phyloP scores from a whole-genome alignment of 1,284 basidiomycete genomes.

The Tilletia indica region DNA sequence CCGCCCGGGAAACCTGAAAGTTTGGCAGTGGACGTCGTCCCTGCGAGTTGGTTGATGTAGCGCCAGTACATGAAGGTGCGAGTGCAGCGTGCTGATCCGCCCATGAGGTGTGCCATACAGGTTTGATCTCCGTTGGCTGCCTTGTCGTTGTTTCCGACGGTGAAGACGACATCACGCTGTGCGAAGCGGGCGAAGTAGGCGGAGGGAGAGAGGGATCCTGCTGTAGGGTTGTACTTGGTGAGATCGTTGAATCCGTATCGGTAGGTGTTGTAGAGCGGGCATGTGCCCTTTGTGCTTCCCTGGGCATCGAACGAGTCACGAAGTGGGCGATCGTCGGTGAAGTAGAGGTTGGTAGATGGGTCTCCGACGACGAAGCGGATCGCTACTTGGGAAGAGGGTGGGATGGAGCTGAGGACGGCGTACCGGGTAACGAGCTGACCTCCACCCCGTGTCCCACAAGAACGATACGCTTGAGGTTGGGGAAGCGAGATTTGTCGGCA shows the following conservation, averaged over 20 bases:
- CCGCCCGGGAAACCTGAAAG: neutral
- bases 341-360: conserved; percentile 45
- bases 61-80: conserved; percentile 52
- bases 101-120: conserved; percentile 52
- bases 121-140: conserved; percentile 42
- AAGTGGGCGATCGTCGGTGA: conserved; percentile 45
- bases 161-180: conserved; percentile 45
- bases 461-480: conserved; percentile 43
- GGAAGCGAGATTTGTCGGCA: conserved; percentile 34
- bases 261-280: conserved; percentile 49
- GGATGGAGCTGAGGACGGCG: conserved; percentile 41
- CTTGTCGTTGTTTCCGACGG: conserved; percentile 47
- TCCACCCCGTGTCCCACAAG: conserved; percentile 54
- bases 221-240: conserved; percentile 35
- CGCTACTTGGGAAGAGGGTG: neutral
- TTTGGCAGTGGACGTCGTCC: conserved; percentile 7
- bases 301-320: conserved; percentile 29
- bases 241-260: conserved; percentile 51
- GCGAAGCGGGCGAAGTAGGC: conserved; percentile 47
- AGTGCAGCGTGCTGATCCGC: conserved; percentile 43
- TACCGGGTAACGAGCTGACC: conserved; percentile 51
- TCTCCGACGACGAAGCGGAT: conserved; percentile 42
- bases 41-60: conserved; percentile 48
- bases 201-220: conserved; percentile 20
- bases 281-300: conserved; percentile 24